Conservation (phyloP, 805 yeast genomes). For the Saccharomyces jurei region DNA sequence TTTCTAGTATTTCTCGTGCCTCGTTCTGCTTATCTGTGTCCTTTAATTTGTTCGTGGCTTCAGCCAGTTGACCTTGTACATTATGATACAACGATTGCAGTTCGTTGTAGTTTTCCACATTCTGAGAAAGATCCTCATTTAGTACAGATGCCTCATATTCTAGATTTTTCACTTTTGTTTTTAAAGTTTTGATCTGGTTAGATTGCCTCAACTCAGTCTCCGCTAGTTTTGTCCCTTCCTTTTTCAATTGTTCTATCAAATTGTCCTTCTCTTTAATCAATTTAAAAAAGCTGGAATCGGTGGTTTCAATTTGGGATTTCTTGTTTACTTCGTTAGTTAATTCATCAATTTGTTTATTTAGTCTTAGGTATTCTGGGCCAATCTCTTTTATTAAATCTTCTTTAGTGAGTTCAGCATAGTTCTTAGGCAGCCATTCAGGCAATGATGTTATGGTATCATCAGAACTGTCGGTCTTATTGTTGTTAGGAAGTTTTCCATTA, state of each 20-base stretch:
- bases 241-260: constrained; percentile 54
- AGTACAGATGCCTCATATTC: constrained; percentile 19
- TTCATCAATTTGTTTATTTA: constrained; percentile 1
- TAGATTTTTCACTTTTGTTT: constrained; percentile 34
- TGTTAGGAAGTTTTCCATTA: not conserved
- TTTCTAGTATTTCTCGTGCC: constrained; percentile 14
- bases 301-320: not conserved
- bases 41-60: not conserved
- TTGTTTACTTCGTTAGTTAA: not conserved
- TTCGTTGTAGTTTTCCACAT: constrained; percentile 22
- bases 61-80: constrained; percentile 8
- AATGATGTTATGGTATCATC: not conserved
- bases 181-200: constrained; percentile 57
- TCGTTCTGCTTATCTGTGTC: constrained; percentile 1
- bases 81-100: constrained; percentile 15
- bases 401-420: not conserved
- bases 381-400: constrained; percentile 4
- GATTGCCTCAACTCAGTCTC: constrained; percentile 61
- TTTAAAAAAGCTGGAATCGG: constrained; percentile 17
- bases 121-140: constrained; percentile 22
- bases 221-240: constrained; percentile 70
- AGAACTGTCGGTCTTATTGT: not conserved
- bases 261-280: constrained; percentile 38
- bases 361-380: constrained; percentile 5
- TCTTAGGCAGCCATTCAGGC: constrained; percentile 1